Base-by-base conservation (phyloP, 805 yeast genomes). In the Zygoascus biomembranicola region DNA sequence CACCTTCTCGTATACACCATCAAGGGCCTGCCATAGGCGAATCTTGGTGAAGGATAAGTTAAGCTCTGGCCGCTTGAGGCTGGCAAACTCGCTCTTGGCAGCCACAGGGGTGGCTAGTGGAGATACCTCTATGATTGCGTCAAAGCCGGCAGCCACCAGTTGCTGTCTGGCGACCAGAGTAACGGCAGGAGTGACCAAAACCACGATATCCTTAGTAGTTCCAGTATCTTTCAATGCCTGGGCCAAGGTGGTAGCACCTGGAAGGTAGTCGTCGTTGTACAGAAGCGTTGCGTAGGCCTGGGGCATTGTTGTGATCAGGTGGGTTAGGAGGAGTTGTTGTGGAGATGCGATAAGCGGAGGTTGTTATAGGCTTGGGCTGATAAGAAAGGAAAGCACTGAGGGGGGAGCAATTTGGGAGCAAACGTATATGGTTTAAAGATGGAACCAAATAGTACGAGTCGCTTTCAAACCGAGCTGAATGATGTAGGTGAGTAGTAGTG, bases 231-330 rank as follows among this genome's bases (percentile, higher is more conserved):
- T 55, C 41, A 73, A 64, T 14, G 68, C 61, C 26, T 61, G 61
- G 28, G 78, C 85, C 46, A 81, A 62, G 2, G 77, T 78, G 18
- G 77, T 62, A 0, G 82, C 79, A 6, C 85, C 86, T 2, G 66
- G 62, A 9, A 69, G 59, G 47, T 80, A 80, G 50, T 64, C 63
- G 51, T 74, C 71, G 52, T 69, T 68, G 60, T 74, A 76, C 26
- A 80, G 67, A 43, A 79, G 66, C 4, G 82, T 74, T 52, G 71
- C 66, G 55, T 73, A 68, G 26, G 74, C 80, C 32, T 55, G 23
- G 16, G 44, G 20, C 44, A 42, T 42, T 42, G 26, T 42, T 35
- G 39, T 35, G 39, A 35, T 35, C 39, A 35, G 39, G 39, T 35
- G 39, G 10, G 16, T 8, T 13, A 35, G 39, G 5, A 13, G 28